Percentiles rank a stretch among this genome's conserved stretches.
These are phyloP conservation scores for Lentithecium fluviatile DNA, from an alignment of 495 filamentous ascomycete genomes.

Conservation along the genomic window DNA sequence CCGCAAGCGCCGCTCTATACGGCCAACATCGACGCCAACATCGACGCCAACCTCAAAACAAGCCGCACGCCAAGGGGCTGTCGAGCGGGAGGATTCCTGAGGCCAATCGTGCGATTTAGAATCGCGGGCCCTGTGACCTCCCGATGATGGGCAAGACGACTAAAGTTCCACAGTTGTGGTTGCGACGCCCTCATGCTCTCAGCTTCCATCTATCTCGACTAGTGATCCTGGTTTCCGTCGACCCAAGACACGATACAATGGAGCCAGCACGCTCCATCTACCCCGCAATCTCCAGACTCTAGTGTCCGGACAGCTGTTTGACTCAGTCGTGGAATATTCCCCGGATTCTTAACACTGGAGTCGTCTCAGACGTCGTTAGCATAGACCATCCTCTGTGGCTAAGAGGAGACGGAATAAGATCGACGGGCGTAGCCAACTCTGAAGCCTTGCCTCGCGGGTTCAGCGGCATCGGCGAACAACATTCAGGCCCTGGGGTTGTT, in stretches of 20 bases:
- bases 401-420: too few species aligned
- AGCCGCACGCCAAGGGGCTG: constrained; percentile 22
- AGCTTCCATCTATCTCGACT: constrained; percentile 1
- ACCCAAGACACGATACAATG: constrained; percentile 12
- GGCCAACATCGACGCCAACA: neutral
- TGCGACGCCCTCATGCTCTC: constrained; percentile 17
- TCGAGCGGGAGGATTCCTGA: constrained; percentile 1
- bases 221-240: constrained; percentile 9
- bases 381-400: neutral
- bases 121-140: neutral
- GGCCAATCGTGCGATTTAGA: constrained; percentile 4
- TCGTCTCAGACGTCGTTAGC: neutral
- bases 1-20: neutral
- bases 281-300: neutral
- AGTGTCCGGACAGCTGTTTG: neutral
- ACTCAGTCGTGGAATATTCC: neutral
- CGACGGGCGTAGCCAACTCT: too few species aligned
- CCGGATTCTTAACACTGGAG: too few species aligned
- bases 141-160: constrained; percentile 12
- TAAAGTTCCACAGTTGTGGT: constrained; percentile 18
- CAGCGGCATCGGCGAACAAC: too few species aligned
- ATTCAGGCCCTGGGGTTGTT: too few species aligned
- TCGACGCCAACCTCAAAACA: neutral
- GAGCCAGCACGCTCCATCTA: constrained; percentile 16
- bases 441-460: too few species aligned